Evolutionary conservation across 2,329 filamentous ascomycete genomes (phyloP), one percentile per base, ranked within the genome.

Genomic region (Raffaelea ambrosiae): DNA sequence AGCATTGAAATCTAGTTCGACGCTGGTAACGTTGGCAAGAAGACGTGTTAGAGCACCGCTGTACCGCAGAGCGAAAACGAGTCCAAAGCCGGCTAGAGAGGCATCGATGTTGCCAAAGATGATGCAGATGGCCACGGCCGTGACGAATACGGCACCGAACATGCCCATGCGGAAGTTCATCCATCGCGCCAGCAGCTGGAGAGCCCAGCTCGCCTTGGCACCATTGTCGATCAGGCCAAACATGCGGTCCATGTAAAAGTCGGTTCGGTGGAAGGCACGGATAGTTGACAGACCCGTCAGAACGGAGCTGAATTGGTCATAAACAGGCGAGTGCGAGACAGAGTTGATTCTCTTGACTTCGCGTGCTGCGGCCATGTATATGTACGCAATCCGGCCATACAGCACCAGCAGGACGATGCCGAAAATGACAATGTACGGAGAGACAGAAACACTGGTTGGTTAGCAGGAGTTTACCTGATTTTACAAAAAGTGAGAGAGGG

Each of bases 1-100:
- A 5, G 65, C 61, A 46, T 70, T 70, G 63, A 70, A 69, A 9
- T 59, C 62, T 29, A 68, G 56, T 56, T 71, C 68, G 5, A 68
- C 58, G 19, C 60, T 62, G 0, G 64, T 62, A 53, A 65, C 59
- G 38, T 61, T 59, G 35, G 62, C 58, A 4, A 70, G 58, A 16
- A 66, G 55, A n/a, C 56, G 55, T 1, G 59, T 61, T 44, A 69
- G 47, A 2, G 60, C 58, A 20, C 56, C 58, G 5, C 63, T 64
- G 50, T 67, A 67, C 10, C 61, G 55, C 35, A 70, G 55, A 5
- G 66, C 62, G 51, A 69, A 71, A 1, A 61, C 60, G 11, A 71
- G 50, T 5, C 63, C 63, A 49, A 71, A 69, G 2, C 68, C 68
- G 3, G 66, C 66, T 8, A 67, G 53, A 3, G 67, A 60, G 1